Base-by-base conservation (phyloP, 1,284 basidiomycete genomes). In the Amylostereum areolatum region DNA sequence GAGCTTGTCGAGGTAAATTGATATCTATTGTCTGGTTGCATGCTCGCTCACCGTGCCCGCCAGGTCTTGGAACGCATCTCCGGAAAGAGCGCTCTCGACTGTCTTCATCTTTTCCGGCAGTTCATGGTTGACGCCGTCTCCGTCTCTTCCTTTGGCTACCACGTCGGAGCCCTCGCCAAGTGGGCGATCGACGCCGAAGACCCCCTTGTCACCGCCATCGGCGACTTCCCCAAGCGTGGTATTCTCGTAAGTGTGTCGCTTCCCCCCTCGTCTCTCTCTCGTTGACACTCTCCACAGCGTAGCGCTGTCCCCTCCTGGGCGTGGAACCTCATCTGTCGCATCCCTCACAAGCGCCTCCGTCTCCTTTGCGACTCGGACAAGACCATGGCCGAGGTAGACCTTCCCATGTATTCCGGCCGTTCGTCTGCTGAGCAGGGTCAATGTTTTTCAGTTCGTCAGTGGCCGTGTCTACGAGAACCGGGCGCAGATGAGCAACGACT, bases 161-260 rank as follows among this genome's bases (percentile, higher is more conserved):
- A 75, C 57, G 73, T 82, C 58, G 83, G 81, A 57, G 82, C 85
- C 12, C 69, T 89, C 41, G 70, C 69, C 53, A 83, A 78, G 58
- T 87, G 81, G 80, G 73, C 80, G 48, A 64, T 74, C 57, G 78
- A 79, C 55, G 69, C 72, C 25, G 75, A 77, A 59, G 82, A 87
- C 60, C 74, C 78, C 31, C 73, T 89, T 32, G 78, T 78, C 49
- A 80, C 75, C 51, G 85, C 85, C 43, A 82, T 89, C 55, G 77
- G 77, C 48, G 83, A 88, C 64, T 89, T 89, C 61, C 85, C 85
- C 39, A 86, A 84, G 63, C 76, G 84, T 55, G 84, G 84, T 45
- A 78, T 87, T 49, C 66, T 86, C 52, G 78, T 80, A 63, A 32
- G 71, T 60, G 40, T 4, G 28, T 12, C 31, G 11, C 18, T n/a